phyloP scores from a whole-genome alignment of 768 basidiomycete genomes.

The Trametes cinnabarina region DNA sequence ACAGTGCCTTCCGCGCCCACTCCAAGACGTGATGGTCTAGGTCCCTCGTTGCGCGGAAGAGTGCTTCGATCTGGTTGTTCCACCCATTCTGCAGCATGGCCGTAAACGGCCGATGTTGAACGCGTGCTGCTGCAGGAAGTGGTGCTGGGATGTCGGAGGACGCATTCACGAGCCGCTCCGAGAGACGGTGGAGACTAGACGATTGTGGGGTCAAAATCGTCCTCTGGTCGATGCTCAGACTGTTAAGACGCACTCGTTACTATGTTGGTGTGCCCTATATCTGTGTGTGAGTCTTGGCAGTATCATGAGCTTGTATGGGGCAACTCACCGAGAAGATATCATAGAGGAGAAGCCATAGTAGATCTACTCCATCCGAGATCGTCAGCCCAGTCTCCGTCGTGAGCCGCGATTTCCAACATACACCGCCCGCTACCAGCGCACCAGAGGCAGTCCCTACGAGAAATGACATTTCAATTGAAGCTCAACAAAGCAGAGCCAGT shows the following conservation, averaged over 20 bases:
- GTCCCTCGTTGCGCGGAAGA: conserved; percentile 22
- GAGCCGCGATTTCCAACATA: not conserved
- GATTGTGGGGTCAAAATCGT: too few relatives aligned
- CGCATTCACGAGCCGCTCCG: conserved; percentile 25
- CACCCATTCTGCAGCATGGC: conserved; percentile 27
- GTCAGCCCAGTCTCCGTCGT: not conserved
- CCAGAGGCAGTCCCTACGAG: conserved; percentile 8
- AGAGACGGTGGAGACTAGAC: conserved; percentile 26
- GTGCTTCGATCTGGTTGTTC: conserved; percentile 29
- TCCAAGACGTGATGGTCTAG: conserved; percentile 21
- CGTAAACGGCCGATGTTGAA: conserved; percentile 25
- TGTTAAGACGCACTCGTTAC: conserved; percentile 21
- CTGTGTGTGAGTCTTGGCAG: too few relatives aligned
- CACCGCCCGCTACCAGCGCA: not conserved
- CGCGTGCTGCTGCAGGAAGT: conserved; percentile 25
- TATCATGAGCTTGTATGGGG: too few relatives aligned
- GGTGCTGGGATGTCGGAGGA: conserved; percentile 20
- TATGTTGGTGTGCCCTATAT: conserved; percentile 27
- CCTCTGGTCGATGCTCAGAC: too few relatives aligned
- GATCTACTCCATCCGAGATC: not conserved
- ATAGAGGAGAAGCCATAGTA: not conserved
- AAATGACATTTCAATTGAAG: conserved; percentile 2
- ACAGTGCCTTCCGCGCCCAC: conserved; percentile 26
- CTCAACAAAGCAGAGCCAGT: not conserved
- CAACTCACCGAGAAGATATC: not conserved